Evolutionary conservation across 139 green algal genomes (phyloP), one percentile per base, ranked within the genome.

Genomic region (Axilococcus clingmanii): DNA sequence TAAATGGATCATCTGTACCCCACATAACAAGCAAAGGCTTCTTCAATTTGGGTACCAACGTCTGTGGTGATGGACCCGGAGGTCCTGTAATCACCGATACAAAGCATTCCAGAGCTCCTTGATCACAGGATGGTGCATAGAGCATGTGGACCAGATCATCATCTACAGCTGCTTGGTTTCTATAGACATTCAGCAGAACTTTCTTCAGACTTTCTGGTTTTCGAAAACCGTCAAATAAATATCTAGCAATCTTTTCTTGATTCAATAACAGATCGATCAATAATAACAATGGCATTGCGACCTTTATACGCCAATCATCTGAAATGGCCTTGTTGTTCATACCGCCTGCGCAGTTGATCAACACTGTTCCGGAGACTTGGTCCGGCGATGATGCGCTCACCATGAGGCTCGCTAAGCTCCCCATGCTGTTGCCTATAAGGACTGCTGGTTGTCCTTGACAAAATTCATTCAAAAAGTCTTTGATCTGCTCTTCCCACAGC

Each of bases 301-400:
- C 42, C 35, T 77, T 51, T 40, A 96, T 85, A 20, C 90, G 71
- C 80, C 82, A 93, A 66, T 96, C 88, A 23, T 69, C 69, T 23
- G 34, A 16, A 12, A 72, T 59, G 11, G 61, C 66, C 71, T 95
- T 95, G 68, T 91, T 94, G 72, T 95, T 95, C 83, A 95, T 87
- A 25, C 74, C 81, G 14, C 80, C 80, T 1, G 72, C 67, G 35
- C 62, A 90, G 65, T 95, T 95, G 5, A 95, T 49, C 24, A 95
- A 69, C 30, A 81, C 81, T 2, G 70, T 45, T 17, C 72, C 78
- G 5, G 44, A 40, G 16, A 86, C 59, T 7, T 19, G 24, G 15
- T 60, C 43, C 7, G 29, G 19, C 15, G 33, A 35, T 27, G 47
- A 23, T 17, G 53, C 51, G 20, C 53, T 43, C 12, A 54, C 63